phyloP scores from a whole-genome alignment of 23 red algal genomes.

The Gracilaria caudata region DNA sequence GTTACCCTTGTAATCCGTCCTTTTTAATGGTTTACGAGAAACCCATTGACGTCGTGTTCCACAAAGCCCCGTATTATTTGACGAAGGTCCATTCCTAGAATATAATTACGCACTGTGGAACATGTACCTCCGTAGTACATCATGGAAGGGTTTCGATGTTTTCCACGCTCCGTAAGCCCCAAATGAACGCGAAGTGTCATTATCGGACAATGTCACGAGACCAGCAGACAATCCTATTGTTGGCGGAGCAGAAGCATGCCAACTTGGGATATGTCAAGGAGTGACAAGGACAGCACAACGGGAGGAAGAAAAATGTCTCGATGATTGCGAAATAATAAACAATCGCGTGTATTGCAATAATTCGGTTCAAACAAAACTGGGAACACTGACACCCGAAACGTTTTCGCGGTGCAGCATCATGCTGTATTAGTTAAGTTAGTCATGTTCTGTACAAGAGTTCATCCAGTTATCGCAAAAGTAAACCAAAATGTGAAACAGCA shows the following conservation, averaged over 20 bases:
- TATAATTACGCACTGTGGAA: no score
- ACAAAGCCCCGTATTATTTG: no score
- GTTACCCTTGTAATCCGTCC: no score
- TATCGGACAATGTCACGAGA: background rate
- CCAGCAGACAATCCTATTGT: background rate
- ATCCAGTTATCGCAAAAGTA: background rate
- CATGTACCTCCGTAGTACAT: background rate
- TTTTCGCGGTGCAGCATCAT: slow-evolving; percentile 4
- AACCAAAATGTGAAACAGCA: background rate
- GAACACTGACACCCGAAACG: slow-evolving; percentile 5
- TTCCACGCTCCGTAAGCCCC: background rate
- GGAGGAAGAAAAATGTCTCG: background rate
- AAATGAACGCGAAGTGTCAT: background rate
- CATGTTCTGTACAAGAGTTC: slow-evolving; percentile 30
- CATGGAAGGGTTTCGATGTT: background rate
- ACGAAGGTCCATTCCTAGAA: no score
- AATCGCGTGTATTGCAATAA: slow-evolving; percentile 10
- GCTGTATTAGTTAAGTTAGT: slow-evolving; percentile 40
- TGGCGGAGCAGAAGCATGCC: background rate
- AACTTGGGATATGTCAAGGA: background rate
- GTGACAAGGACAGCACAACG: background rate
- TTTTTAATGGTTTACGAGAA: no score
- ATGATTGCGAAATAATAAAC: slow-evolving; percentile 9
- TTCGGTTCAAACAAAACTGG: slow-evolving; percentile 25
- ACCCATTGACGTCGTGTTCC: no score